phyloP scores from a whole-genome alignment of 192 early-diverging fungal genomes.

The Entomortierella beljakovae region DNA sequence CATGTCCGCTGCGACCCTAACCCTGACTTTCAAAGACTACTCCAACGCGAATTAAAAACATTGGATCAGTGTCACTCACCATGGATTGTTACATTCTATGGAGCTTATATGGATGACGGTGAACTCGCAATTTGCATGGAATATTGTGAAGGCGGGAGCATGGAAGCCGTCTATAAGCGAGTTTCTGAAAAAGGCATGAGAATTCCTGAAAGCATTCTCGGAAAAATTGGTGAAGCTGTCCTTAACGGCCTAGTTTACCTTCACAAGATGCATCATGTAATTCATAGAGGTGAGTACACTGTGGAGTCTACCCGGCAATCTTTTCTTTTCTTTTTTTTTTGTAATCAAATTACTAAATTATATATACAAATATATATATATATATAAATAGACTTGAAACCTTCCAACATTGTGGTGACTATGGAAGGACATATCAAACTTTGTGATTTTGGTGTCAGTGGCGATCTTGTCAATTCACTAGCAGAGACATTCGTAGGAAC shows the following conservation, averaged over 20 bases:
- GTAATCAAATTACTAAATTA: slow-evolving; percentile 60
- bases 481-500: slow-evolving; percentile 98
- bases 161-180: slow-evolving; percentile 92
- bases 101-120: slow-evolving; percentile 88
- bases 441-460: slow-evolving; percentile 97
- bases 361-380: background rate
- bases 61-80: slow-evolving; percentile 90
- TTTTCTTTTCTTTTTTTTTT: slow-evolving; percentile 1
- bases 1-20: slow-evolving; percentile 52
- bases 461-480: slow-evolving; percentile 87
- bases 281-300: slow-evolving; percentile 85
- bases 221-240: slow-evolving; percentile 91
- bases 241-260: slow-evolving; percentile 93
- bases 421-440: slow-evolving; percentile 92
- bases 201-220: slow-evolving; percentile 91
- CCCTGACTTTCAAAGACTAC: slow-evolving; percentile 81
- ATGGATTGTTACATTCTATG: slow-evolving; percentile 95
- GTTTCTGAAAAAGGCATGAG: slow-evolving; percentile 72
- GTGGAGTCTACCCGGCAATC: background rate
- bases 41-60: slow-evolving; percentile 92
- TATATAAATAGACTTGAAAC: slow-evolving; percentile 87
- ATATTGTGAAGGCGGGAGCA: slow-evolving; percentile 93
- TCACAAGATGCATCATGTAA: slow-evolving; percentile 81
- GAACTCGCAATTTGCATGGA: slow-evolving; percentile 97
- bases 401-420: slow-evolving; percentile 96